Evolutionary conservation across 1,284 basidiomycete species (phyloP), one percentile per base, ranked within the genome.

Genomic region (Quambalaria eucalypti): DNA sequence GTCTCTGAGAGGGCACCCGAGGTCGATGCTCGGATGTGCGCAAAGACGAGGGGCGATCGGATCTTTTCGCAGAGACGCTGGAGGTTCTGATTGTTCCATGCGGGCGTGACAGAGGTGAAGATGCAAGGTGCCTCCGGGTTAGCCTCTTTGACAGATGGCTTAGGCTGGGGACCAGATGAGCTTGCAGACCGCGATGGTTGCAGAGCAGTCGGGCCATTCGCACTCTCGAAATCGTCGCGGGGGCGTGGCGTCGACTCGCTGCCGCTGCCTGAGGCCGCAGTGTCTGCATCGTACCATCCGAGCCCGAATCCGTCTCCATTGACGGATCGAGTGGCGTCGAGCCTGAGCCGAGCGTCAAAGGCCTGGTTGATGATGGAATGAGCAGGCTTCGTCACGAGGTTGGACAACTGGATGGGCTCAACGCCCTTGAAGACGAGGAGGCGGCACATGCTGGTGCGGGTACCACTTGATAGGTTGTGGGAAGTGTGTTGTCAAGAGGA

Each of bases 231-330:
- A 33, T 33, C 31, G 16, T 33, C 31, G 31, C 8, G 31, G 31
- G 31, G 31, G 31, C 9, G 9, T 8, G 16, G 9, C 9, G 8
- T 8, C 31, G 31, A 8, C 16, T 8, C 8, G 31, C 9, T 8
- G 16, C 9, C 16, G 5, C 16, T 2, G 5, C 16, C 16, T 21
- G 42, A 46, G 21, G 19, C 42, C 5, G 42, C n/a, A 14, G 42
- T 21, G 4, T 46, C 42, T 12, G 66, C 61, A 54, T 67, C 70
- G 56, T 75, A 82, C 87, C 76, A 78, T 83, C 90, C 91, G 28
- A 98, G 90, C 30, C 93, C 93, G 73, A 97, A 97, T 0, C 93
- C 93, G 75, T 98, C 93, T 25, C 90, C 91, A 31, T 72, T 73
- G 48, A 73, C 69, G n/a, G 71, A 64, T 4, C 65, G 59, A 2